Base-by-base conservation (phyloP, 1,284 basidiomycete genomes). In the Ceratobasidium sp. region DNA sequence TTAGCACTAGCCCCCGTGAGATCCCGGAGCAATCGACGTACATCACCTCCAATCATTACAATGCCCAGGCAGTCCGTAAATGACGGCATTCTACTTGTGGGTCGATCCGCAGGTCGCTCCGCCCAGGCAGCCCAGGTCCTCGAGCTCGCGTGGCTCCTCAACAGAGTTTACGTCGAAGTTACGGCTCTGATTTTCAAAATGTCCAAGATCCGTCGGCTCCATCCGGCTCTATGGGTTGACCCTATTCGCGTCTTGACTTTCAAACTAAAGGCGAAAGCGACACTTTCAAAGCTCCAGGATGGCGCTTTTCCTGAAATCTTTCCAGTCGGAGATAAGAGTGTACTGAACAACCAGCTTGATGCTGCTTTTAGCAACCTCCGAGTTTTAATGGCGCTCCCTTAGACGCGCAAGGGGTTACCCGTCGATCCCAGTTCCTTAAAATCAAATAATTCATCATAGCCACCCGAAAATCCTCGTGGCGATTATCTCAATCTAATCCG, bases 131-230 rank as follows among this genome's bases (percentile, higher is more conserved):
- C 30, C 56, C 38, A 23, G 18, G 21, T 36, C 38, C 56, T 38
- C 38, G 56, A 59, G 56, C 48, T 54, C 63, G 51, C 63, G 51
- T 67, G 63, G 51, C 33, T 30, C 28, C 30, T 38, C 62, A 21
- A 54, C 23, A 33, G 63, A 28, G 23, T 53, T 53, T 53, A 53
- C 51, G 16, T 16, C 6, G 63, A 67, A 67, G 63, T 36, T 67
- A 23, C 33, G 30, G n/a, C 44, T 40, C 51, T 67, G 63, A 67
- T 67, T 67, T 67, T 67, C 49, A 67, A 67, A 67, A 61, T 25
- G 14, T 7, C 44, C 23, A 14, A 30, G 21, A 23, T 61, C 40
- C 14, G 18, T 46, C 25, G 59, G 30, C 23, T 46, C n/a, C 25
- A 18, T 38, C 30, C 25, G 59, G 30, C 23, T 46, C n/a, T 42